Evolutionary conservation across 225 moss, liverwort and hornwort genomes (phyloP), one percentile per base, ranked within the genome.

Genomic region (Straminergon stramineum): DNA sequence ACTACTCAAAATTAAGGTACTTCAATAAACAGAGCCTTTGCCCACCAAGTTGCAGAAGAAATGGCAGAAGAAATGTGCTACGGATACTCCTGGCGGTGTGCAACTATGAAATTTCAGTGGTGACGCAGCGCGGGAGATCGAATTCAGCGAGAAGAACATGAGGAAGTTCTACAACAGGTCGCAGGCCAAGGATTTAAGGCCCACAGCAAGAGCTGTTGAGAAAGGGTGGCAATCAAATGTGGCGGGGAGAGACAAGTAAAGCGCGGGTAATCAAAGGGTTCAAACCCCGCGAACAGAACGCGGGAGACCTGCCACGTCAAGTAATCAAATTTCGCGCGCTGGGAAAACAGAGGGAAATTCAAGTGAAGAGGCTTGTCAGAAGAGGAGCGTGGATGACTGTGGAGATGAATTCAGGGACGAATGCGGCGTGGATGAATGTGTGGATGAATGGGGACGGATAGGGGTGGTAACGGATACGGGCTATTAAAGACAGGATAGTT

Each of bases 201-300:
- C 58, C 67, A 15, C 28, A 48, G 21, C 34, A 35, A 75, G 65
- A 89, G 89, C 83, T 83, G 89, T 65, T 89, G 88, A 43, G 56
- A 71, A 71, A 85, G 17, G 39, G 85, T n/a, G 70, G n/a, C 26
- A 24, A 70, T 80, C 71, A 28, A 89, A 73, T 85, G 70, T 89
- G 89, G 89, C 85, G 85, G 85, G 85, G 85, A 71, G 26, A 24
- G 52, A 21, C 17, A 17, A 62, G 80, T 45, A 67, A 89, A 89
- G 89, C 85, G 85, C 85, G 89, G 85, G 89, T 71, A 85, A 62
- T 89, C 81, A 63, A 89, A 89, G 79, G 89, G 69, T 70, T 80
- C 79, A 84, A 89, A 66, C 60, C 79, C 77, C 85, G 85, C 79
- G 85, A 89, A 89, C 28, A 31, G 51, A 85, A 89, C 85, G 89